A percentile compares a stretch with the other conserved stretches of the same genome.
Evolutionary conservation across 148 eudicot species (phyloP).

Genomic region (Fagopyrum esculentum): DNA sequence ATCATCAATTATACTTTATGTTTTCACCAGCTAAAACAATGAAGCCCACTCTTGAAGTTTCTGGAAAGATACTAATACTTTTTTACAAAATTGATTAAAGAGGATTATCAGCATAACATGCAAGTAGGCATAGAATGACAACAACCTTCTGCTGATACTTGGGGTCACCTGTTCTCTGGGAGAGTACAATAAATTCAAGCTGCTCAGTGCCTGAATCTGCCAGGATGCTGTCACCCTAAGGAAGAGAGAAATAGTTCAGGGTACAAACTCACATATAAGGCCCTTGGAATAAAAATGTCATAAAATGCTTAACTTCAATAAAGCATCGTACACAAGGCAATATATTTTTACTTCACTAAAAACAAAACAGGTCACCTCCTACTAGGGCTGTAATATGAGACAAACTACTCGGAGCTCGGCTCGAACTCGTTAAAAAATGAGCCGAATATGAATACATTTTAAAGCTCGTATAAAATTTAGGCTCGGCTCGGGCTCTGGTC

Average conservation of each 20-base stretch:
- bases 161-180: constrained; percentile 92
- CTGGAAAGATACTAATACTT: neutral
- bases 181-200: constrained; percentile 96
- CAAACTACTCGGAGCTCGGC: no score
- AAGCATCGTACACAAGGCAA: neutral
- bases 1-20: constrained; percentile 1
- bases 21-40: neutral
- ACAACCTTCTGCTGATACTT: constrained; percentile 91
- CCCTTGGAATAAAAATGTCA: neutral
- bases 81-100: neutral
- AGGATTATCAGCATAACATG: neutral
- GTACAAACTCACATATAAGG: neutral
- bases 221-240: constrained; percentile 83
- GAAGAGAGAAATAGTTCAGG: neutral
- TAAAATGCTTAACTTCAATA: neutral
- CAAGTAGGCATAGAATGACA: neutral
- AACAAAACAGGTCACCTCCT: no score
- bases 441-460: no score
- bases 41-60: neutral
- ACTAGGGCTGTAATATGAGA: no score
- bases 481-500: no score
- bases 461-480: no score
- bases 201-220: constrained; percentile 99
- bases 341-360: no score
- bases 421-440: no score